These are phyloP conservation scores for Colletotrichum filicis DNA, from an alignment of 2,329 filamentous ascomycete species.

Conservation along the genomic window DNA sequence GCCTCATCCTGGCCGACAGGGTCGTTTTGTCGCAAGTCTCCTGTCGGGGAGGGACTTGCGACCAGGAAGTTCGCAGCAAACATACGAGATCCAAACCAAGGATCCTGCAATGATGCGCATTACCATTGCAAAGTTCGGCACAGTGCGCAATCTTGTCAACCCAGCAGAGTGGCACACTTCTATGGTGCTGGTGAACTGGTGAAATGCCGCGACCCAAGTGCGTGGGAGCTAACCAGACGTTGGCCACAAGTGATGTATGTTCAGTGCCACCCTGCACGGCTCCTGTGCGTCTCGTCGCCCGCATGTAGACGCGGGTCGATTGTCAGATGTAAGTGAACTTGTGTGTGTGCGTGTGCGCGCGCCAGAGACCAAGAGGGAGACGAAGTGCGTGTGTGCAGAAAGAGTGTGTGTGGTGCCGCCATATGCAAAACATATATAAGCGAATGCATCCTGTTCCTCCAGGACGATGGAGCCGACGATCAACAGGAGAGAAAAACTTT, in stretches of 20 bases:
- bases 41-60: neutral
- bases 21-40: neutral
- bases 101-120: neutral
- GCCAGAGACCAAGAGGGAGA: neutral
- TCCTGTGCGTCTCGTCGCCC: slow-evolving; percentile 33
- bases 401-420: slow-evolving; percentile 24
- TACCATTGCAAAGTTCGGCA: neutral
- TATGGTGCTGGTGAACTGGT: neutral
- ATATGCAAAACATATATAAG: slow-evolving; percentile 33
- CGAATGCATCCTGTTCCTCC: slow-evolving; percentile 28
- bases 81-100: neutral
- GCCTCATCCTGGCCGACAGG: slow-evolving; percentile 21
- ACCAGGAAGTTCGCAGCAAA: slow-evolving; percentile 6
- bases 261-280: slow-evolving; percentile 32
- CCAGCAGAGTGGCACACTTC: neutral
- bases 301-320: slow-evolving; percentile 30
- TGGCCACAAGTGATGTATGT: slow-evolving; percentile 18
- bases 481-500: slow-evolving; percentile 15
- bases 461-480: slow-evolving; percentile 21
- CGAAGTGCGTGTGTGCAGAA: slow-evolving; percentile 13
- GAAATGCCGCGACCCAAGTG: slow-evolving; percentile 2
- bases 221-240: slow-evolving; percentile 5
- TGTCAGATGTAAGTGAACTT: slow-evolving; percentile 34
- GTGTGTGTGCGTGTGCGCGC: slow-evolving; percentile 23
- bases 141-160: neutral